A percentile compares a stretch with the other conserved stretches of the same genome.
Evolutionary conservation across 371 early-diverging fungal genomes (phyloP).

Genomic region (Thermomucor indicae-seudaticae): DNA sequence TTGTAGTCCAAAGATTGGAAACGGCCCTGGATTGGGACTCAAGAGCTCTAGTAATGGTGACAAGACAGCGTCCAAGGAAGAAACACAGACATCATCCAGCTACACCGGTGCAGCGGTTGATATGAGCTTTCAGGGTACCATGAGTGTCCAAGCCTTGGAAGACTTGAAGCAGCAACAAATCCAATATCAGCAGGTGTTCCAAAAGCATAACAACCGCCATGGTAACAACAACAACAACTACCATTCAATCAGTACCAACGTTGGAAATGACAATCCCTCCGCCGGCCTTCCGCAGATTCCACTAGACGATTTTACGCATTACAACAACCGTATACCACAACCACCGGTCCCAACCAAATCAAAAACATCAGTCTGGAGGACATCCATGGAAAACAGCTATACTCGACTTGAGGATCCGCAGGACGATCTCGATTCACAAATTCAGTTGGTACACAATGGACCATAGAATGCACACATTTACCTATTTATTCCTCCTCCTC

Average conservation of each 20-base stretch:
- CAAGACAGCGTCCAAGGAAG: conserved; percentile 2
- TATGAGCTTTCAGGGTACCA: conserved; percentile 7
- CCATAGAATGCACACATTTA: conserved; percentile 1
- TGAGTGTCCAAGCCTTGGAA: conserved; percentile 9
- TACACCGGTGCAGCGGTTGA: neutral
- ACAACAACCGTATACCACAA: neutral
- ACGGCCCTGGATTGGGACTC: conserved; percentile 1
- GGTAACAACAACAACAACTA: neutral
- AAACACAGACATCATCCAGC: conserved; percentile 8
- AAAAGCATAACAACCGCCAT: conserved; percentile 14
- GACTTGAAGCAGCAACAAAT: conserved; percentile 16
- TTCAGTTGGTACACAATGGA: conserved; percentile 2
- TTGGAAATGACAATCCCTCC: neutral
- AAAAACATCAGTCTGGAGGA: too few species aligned
- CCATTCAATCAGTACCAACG: neutral
- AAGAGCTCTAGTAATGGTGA: conserved; percentile 12
- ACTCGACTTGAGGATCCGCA: too few species aligned
- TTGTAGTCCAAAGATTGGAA: conserved; percentile 8
- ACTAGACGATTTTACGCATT: neutral
- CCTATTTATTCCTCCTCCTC: neutral
- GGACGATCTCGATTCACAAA: conserved; percentile 10
- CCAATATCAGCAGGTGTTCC: conserved; percentile 17
- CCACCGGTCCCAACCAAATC: neutral
- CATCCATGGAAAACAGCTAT: too few species aligned
- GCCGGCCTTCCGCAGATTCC: neutral